Evolutionary conservation across 345 rosid species (phyloP).

Genomic region (Heritiera fomes): DNA sequence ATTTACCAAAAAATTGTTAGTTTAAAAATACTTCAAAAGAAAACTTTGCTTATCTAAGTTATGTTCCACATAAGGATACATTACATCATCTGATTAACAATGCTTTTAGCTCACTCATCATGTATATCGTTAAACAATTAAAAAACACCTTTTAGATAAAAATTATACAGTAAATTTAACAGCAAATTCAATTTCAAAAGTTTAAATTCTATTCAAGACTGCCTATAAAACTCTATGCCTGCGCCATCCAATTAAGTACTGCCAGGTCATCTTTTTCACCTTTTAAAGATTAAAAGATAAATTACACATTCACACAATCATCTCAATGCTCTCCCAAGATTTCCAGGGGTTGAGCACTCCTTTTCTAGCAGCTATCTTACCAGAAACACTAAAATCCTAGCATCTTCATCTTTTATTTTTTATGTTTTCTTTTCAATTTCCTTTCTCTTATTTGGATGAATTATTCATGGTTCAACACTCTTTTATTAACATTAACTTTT

Average conservation of each 20-base stretch:
- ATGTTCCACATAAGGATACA: background rate
- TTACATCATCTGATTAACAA: constrained; percentile 1
- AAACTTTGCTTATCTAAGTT: background rate
- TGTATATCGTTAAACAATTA: background rate
- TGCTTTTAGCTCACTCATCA: background rate
- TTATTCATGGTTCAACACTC: too few species aligned
- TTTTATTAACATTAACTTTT: too few species aligned
- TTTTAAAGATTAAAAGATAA: too few species aligned
- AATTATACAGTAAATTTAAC: background rate
- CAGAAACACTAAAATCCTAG: too few species aligned
- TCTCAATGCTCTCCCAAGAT: too few species aligned
- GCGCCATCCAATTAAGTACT: background rate
- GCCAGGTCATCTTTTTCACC: background rate
- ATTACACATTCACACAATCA: too few species aligned
- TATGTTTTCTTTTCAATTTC: too few species aligned
- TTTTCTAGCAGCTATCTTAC: too few species aligned
- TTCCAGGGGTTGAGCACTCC: too few species aligned
- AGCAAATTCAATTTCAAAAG: background rate
- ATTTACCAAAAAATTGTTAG: background rate
- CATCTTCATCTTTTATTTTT: too few species aligned
- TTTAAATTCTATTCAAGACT: background rate
- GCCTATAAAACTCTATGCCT: background rate
- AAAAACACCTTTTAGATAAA: background rate
- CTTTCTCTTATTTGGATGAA: too few species aligned
- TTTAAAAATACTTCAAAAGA: background rate